These are phyloP conservation scores for Mortierella sp. DNA, from an alignment of 371 early-diverging fungal genomes.

Conservation along the genomic window DNA sequence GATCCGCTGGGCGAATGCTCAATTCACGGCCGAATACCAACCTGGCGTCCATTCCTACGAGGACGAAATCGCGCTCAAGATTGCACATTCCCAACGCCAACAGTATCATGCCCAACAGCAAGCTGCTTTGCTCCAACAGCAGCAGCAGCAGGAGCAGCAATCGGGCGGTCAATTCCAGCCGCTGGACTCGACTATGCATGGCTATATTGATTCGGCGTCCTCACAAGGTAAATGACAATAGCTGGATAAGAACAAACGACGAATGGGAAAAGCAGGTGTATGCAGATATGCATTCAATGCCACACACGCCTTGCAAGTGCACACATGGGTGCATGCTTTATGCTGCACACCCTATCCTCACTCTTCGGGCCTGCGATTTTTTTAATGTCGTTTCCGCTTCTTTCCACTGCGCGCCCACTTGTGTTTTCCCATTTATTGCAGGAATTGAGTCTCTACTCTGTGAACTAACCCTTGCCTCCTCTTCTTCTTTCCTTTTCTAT, in stretches of 20 bases:
- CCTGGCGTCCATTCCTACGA: constrained; percentile 51
- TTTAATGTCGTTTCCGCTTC: neutral
- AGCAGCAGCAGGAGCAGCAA: constrained; percentile 36
- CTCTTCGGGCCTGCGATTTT: neutral
- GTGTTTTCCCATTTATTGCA: neutral
- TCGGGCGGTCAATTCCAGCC: neutral
- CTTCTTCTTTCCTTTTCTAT: no score
- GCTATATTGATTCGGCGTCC: neutral
- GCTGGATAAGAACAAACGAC: neutral
- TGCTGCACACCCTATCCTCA: neutral
- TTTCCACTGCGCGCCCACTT: neutral
- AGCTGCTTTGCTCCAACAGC: neutral
- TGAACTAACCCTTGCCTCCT: neutral
- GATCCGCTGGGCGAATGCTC: constrained; percentile 80
- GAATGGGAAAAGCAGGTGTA: neutral
- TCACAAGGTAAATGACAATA: neutral
- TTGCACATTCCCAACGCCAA: constrained; percentile 39
- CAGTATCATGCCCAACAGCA: constrained; percentile 33
- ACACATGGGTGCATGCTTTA: neutral
- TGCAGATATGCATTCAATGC: neutral
- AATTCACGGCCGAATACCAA: constrained; percentile 75
- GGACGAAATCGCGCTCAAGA: constrained; percentile 47
- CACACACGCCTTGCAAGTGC: neutral
- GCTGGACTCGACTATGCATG: neutral
- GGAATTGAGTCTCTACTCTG: neutral